A percentile compares a stretch with the other conserved stretches of the same genome.
Evolutionary conservation across 352 stramenopile species (phyloP).

Genomic region (Pythium guiyangense): DNA sequence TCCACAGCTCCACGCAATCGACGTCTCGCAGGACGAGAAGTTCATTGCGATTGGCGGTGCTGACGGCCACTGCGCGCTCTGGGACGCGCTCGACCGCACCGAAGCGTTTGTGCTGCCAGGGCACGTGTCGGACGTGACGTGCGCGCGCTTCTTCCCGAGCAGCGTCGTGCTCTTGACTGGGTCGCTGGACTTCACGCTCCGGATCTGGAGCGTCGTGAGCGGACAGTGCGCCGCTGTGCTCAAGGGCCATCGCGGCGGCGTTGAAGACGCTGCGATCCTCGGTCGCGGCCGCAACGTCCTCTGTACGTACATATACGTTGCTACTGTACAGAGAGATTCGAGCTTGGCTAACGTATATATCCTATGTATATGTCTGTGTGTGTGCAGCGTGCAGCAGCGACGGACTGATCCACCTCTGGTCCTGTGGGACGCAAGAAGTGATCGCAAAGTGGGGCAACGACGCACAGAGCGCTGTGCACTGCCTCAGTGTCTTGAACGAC

Average conservation of each 20-base stretch:
- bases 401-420: conserved; percentile 65
- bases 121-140: conserved; percentile 59
- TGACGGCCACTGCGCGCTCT: conserved; percentile 51
- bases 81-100: conserved; percentile 25
- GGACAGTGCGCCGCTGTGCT: conserved; percentile 54
- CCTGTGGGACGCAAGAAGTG: conserved; percentile 43
- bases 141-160: conserved; percentile 62
- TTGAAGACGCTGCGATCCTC: conserved; percentile 58
- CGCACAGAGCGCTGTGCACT: conserved; percentile 45
- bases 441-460: conserved; percentile 63
- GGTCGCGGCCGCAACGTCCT: conserved; percentile 61
- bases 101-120: conserved; percentile 30
- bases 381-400: conserved; percentile 51
- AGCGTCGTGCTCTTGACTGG: conserved; percentile 61
- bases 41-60: conserved; percentile 46
- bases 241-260: conserved; percentile 47
- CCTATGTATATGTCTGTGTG: too few relatives aligned
- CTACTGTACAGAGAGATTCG: too few relatives aligned
- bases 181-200: conserved; percentile 65
- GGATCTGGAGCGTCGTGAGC: conserved; percentile 50
- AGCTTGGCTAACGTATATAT: neutral
- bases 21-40: conserved; percentile 47
- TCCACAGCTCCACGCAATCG: conserved; percentile 40
- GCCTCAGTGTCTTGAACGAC: conserved; percentile 44
- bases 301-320: conserved; percentile 34